Evolutionary conservation across 768 basidiomycete genomes (phyloP), one percentile per base, ranked within the genome.

Genomic region (Boletus rufocinnamomeus): DNA sequence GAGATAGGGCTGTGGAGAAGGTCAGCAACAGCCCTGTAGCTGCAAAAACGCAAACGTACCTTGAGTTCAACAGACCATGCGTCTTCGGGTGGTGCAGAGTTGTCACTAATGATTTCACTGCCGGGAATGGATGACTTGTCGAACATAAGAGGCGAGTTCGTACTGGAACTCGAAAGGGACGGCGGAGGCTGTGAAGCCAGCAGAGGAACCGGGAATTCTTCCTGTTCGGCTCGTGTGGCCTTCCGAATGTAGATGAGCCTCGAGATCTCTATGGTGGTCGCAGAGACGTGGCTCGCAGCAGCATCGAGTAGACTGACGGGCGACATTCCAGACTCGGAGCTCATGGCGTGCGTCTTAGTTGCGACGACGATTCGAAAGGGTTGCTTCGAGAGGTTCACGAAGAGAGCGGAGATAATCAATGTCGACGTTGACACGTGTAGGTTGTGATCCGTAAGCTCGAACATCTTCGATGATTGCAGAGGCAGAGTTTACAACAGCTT

Each of bases 231-330:
- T 64, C 83, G 84, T 21, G 83, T 86, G 41, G 88, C 88, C 68
- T 86, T 91, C 37, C 88, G 86, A 44, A 99, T 89, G 63, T 79
- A 87, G 25, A 98, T 74, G 37, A 85, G 81, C 73, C 87, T 85
- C 53, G 88, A 91, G 57, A 98, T 87, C 63, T 96, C 96, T 9
- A 96, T 94, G 52, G 98, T 76, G 6, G 91, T 89, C 4, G 82
- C 80, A 3, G 93, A 90, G 46, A 97, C 88, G 66, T 98, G 97
- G 68, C 93, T 95, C 1, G 96, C 93, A 6, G 97, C 97, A 9
- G 95, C 97, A 66, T 99, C 97, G 55, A 99, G 80, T 50, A 99
- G 77, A 63, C 91, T 93, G 67, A 99, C 95, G 17, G 97, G 97
- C 0, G 91, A 88, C 78, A 98, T 84, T 21, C 96, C 96, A 25